Percentiles rank a stretch among this genome's conserved stretches.
Evolutionary conservation across 2,329 filamentous ascomycete species (phyloP).

Genomic region (Alternaria brassicicola): DNA sequence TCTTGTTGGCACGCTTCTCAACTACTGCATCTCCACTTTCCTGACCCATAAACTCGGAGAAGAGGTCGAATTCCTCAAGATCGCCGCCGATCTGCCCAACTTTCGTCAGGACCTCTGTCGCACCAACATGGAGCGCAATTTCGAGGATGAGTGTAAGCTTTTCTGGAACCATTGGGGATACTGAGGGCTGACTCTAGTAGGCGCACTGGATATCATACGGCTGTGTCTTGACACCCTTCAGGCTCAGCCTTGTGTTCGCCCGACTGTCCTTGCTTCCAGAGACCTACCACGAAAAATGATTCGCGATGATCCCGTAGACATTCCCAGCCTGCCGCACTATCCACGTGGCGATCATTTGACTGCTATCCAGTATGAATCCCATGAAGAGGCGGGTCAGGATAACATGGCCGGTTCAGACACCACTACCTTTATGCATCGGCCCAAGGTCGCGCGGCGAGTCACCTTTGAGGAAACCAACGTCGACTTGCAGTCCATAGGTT

Average conservation of each 20-base stretch:
- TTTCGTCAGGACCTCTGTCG: constrained; percentile 52
- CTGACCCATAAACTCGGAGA: constrained; percentile 46
- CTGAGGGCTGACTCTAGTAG: constrained; percentile 11
- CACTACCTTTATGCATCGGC: constrained; percentile 20
- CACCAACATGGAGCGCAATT: constrained; percentile 46
- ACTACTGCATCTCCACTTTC: constrained; percentile 53
- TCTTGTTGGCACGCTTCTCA: constrained; percentile 49
- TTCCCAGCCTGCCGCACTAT: neutral
- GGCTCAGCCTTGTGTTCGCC: constrained; percentile 3
- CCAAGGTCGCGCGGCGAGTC: constrained; percentile 1
- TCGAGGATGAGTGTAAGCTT: constrained; percentile 51
- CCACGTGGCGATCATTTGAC: neutral
- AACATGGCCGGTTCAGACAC: constrained; percentile 1
- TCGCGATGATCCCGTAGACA: neutral
- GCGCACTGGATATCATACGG: constrained; percentile 21
- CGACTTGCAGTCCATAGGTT: neutral
- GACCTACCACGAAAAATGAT: constrained; percentile 17
- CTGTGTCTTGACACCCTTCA: constrained; percentile 16
- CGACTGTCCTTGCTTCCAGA: constrained; percentile 13
- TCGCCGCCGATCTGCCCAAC: constrained; percentile 45
- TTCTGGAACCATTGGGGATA: neutral
- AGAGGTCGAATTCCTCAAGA: constrained; percentile 45
- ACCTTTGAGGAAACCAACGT: neutral
- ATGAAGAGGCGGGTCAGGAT: neutral
- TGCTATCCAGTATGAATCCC: neutral